phyloP scores from a whole-genome alignment of 1,139 yeast species.

The Hyphopichia khmerensis region DNA sequence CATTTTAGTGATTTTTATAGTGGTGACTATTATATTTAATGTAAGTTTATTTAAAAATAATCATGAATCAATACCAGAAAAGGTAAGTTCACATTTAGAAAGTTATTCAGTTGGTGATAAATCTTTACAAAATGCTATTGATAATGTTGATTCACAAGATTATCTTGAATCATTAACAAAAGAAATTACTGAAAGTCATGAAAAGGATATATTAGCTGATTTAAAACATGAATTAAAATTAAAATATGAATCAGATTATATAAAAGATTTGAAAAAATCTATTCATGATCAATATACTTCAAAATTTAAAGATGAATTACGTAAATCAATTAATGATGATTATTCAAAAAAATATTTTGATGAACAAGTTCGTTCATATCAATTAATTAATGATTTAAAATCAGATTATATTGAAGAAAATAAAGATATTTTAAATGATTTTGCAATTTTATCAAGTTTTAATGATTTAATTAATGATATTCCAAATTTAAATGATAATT shows the following conservation, averaged over 20 bases:
- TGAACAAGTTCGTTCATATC: conserved; percentile 17
- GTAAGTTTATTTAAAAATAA: not conserved
- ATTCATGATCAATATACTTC: conserved; percentile 12
- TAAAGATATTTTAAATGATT: conserved; percentile 14
- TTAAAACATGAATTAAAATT: conserved; percentile 13
- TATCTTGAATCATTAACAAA: conserved; percentile 6
- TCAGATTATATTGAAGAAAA: conserved; percentile 18
- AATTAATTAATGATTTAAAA: conserved; percentile 21
- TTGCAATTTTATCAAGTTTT: conserved; percentile 18
- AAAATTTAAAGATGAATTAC: conserved; percentile 15
- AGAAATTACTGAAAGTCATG: conserved; percentile 14
- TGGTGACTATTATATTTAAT: not conserved
- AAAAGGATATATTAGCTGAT: conserved; percentile 15
- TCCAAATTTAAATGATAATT: conserved; percentile 7
- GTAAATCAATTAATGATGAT: conserved; percentile 14
- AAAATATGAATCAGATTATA: conserved; percentile 12
- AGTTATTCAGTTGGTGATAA: not conserved
- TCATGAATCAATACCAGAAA: not conserved
- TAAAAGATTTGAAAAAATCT: conserved; percentile 11
- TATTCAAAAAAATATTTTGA: conserved; percentile 20
- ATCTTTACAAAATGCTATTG: conserved; percentile 1
- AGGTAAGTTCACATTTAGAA: not conserved
- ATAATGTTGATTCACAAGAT: conserved; percentile 6
- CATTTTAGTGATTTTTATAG: not conserved
- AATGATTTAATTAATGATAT: conserved; percentile 10